phyloP scores from a whole-genome alignment of 768 basidiomycete species.

The Termitomyces sp. region DNA sequence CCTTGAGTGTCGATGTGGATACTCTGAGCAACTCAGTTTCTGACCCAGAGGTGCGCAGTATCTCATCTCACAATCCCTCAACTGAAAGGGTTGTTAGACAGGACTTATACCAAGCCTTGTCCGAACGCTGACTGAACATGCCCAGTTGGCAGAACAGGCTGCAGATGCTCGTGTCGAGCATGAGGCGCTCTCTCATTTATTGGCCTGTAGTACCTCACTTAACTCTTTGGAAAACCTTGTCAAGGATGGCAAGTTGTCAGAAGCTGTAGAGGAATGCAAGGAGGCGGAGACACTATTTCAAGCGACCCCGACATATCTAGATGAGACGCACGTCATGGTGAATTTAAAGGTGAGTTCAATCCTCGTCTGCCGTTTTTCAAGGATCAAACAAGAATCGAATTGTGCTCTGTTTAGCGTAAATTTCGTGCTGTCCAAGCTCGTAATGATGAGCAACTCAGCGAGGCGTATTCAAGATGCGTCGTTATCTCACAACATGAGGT shows the following conservation, averaged over 20 bases:
- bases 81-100: constrained; percentile 35
- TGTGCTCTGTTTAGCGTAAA: constrained; percentile 35
- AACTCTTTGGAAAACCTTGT: constrained; percentile 39
- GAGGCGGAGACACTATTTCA: constrained; percentile 39
- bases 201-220: constrained; percentile 44
- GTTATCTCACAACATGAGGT: constrained; percentile 37
- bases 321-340: constrained; percentile 40
- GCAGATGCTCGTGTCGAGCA: constrained; percentile 46
- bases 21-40: constrained; percentile 44
- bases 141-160: constrained; percentile 55
- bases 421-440: constrained; percentile 50
- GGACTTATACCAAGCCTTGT: constrained; percentile 62
- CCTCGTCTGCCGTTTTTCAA: not conserved
- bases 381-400: not conserved
- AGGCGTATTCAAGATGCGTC: constrained; percentile 60
- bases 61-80: not conserved
- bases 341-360: constrained; percentile 54
- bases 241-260: constrained; percentile 54
- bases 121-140: constrained; percentile 51
- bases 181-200: constrained; percentile 49
- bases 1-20: constrained; percentile 49
- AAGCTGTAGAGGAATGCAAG: constrained; percentile 45
- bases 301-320: constrained; percentile 44
- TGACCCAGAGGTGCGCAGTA: constrained; percentile 47
- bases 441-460: constrained; percentile 65